A percentile compares a stretch with the other conserved stretches of the same genome.
Evolutionary conservation across 345 rosid genomes (phyloP).

Genomic region (Salix caprea): DNA sequence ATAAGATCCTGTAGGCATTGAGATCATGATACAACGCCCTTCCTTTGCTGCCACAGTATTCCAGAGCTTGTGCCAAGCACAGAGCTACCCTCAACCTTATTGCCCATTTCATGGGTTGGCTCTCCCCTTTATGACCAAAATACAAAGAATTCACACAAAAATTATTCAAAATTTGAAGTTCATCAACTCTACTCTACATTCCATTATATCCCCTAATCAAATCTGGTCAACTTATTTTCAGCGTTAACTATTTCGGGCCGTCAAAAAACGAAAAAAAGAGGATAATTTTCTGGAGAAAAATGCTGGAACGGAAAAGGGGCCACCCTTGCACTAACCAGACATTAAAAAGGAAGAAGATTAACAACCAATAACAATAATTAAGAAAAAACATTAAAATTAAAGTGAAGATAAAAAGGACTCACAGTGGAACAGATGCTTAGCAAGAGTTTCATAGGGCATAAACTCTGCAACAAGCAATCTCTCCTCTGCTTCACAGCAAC

Average conservation of each 20-base stretch:
- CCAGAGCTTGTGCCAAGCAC: constrained; percentile 85
- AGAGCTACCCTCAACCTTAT: constrained; percentile 94
- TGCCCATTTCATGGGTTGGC: constrained; percentile 96
- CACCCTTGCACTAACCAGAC: neutral
- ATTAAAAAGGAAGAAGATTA: neutral
- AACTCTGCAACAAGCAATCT: constrained; percentile 79
- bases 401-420: constrained; percentile 10
- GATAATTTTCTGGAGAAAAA: neutral
- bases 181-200: neutral
- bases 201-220: neutral
- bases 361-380: neutral
- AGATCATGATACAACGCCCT: constrained; percentile 95
- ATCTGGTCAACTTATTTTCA: neutral
- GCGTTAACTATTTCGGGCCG: neutral
- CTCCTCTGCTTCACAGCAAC: constrained; percentile 85
- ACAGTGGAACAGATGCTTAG: constrained; percentile 93
- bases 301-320: neutral
- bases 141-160: neutral
- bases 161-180: neutral
- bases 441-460: constrained; percentile 90
- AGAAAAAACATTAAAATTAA: neutral
- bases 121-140: constrained; percentile 65
- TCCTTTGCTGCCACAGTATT: constrained; percentile 80
- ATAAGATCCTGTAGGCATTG: constrained; percentile 86
- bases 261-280: neutral